phyloP scores from a whole-genome alignment of 768 basidiomycete species.

The Rhizopogon vesiculosus region DNA sequence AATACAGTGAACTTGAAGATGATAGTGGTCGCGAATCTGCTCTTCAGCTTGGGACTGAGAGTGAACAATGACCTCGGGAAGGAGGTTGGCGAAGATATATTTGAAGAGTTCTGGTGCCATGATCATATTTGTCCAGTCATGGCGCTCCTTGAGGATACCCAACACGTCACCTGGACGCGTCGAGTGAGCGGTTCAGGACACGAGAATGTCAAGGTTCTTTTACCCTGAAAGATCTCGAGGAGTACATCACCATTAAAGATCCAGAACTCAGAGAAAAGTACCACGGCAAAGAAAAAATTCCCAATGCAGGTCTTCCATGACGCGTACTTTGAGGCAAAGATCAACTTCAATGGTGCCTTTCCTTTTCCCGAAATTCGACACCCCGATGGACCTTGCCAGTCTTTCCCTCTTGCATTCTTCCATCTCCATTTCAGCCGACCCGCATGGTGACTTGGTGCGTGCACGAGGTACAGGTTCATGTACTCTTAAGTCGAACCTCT shows the following conservation, averaged over 20 bases:
- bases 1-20: too few relatives aligned
- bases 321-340: slow-evolving; percentile 97
- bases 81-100: too few relatives aligned
- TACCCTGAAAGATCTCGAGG: slow-evolving; percentile 85
- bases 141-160: too few relatives aligned
- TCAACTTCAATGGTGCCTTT: too few relatives aligned
- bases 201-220: slow-evolving; percentile 77
- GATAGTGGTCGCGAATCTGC: too few relatives aligned
- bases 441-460: slow-evolving; percentile 32
- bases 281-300: slow-evolving; percentile 84
- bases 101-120: too few relatives aligned
- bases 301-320: slow-evolving; percentile 96
- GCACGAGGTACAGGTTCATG: slow-evolving; percentile 70
- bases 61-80: too few relatives aligned
- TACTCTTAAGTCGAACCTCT: slow-evolving; percentile 54
- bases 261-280: slow-evolving; percentile 74
- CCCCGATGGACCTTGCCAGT: slow-evolving; percentile 46
- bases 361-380: slow-evolving; percentile 70
- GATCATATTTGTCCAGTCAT: too few relatives aligned
- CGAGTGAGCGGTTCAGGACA: too few relatives aligned
- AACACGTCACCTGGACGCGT: too few relatives aligned
- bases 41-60: too few relatives aligned
- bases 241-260: slow-evolving; percentile 91
- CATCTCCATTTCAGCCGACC: slow-evolving; percentile 37
- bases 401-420: slow-evolving; percentile 47